phyloP scores from a whole-genome alignment of 257 asterid species.

The Nicotiana sylvestris region DNA sequence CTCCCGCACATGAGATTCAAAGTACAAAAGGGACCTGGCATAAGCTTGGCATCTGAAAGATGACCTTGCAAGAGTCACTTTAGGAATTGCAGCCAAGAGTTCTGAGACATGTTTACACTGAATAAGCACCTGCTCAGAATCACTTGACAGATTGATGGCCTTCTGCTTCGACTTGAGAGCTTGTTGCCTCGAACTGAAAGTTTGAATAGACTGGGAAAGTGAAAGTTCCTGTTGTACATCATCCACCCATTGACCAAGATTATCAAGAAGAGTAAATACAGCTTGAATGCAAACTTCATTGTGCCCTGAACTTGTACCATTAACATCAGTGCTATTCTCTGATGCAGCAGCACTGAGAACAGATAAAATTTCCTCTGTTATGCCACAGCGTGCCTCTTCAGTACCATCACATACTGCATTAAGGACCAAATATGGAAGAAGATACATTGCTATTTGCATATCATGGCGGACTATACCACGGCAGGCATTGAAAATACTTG shows the following conservation, averaged over 20 bases:
- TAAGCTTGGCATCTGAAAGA: conserved; percentile 97
- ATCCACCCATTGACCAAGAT: conserved; percentile 99
- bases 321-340: conserved; percentile 46
- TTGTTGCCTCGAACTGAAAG: conserved; percentile 50
- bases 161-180: conserved; percentile 57
- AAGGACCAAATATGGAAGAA: conserved; percentile 85
- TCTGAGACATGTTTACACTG: conserved; percentile 83
- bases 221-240: conserved; percentile 87
- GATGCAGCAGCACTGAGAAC: conserved; percentile 84
- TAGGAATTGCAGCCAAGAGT: conserved; percentile 84
- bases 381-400: conserved; percentile 81
- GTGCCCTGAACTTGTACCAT: conserved; percentile 66
- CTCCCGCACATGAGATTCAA: conserved; percentile 81
- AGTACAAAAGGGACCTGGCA: conserved; percentile 87
- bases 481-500: conserved; percentile 81
- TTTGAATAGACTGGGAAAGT: conserved; percentile 73
- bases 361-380: conserved; percentile 72
- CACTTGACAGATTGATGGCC: conserved; percentile 28
- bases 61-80: conserved; percentile 85
- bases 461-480: conserved; percentile 98
- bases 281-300: conserved; percentile 96
- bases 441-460: conserved; percentile 93
- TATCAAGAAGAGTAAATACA: conserved; percentile 89
- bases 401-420: conserved; percentile 91
- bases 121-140: conserved; percentile 53